Conservation (phyloP, 805 yeast genomes). For the Scheffersomyces amazonensis region DNA sequence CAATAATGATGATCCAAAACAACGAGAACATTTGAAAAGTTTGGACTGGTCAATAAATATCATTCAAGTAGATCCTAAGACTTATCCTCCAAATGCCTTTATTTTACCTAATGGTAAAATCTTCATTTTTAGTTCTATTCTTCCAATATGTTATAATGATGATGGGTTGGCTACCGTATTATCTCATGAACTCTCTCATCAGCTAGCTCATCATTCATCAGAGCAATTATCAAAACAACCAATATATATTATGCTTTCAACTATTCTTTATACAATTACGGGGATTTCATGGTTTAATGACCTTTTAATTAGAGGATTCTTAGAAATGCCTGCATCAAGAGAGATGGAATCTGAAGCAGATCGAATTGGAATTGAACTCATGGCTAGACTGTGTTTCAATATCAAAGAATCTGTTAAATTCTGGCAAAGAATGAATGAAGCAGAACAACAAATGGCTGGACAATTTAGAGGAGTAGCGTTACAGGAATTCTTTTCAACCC, state of each 20-base stretch:
- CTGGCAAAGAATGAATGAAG: constrained; percentile 76
- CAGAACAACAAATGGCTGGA: constrained; percentile 41
- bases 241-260: constrained; percentile 52
- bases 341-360: constrained; percentile 97
- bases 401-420: constrained; percentile 70
- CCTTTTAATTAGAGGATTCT: constrained; percentile 49
- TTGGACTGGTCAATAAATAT: constrained; percentile 80
- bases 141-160: constrained; percentile 75
- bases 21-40: constrained; percentile 34
- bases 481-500: constrained; percentile 78
- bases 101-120: constrained; percentile 96
- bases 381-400: constrained; percentile 86
- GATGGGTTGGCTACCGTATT: constrained; percentile 95
- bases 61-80: constrained; percentile 54
- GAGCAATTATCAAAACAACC: constrained; percentile 83
- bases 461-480: constrained; percentile 8
- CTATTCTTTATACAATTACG: constrained; percentile 55
- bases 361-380: constrained; percentile 85
- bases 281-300: constrained; percentile 56
- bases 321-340: constrained; percentile 83
- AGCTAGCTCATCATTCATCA: constrained; percentile 85
- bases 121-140: constrained; percentile 76
- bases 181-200: constrained; percentile 92
- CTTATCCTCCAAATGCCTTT: constrained; percentile 91
- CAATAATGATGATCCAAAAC: constrained; percentile 24